These are phyloP conservation scores for Fusarium brachygibbosum DNA, from an alignment of 2,329 filamentous ascomycete species.

Conservation along the genomic window DNA sequence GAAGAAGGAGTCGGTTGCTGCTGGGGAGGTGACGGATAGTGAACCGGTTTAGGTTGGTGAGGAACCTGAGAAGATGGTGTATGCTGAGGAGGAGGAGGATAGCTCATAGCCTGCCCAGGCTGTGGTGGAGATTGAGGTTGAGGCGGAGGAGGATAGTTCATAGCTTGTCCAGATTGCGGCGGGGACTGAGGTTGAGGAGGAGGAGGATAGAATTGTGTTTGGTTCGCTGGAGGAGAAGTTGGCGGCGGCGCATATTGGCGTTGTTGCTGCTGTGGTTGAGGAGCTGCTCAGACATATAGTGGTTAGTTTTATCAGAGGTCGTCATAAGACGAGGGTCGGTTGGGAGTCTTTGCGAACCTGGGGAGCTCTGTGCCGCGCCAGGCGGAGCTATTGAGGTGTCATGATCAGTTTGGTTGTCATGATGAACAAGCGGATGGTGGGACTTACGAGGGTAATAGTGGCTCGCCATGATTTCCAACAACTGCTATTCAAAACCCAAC, in stretches of 20 bases:
- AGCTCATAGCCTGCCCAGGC: slow-evolving; percentile 49
- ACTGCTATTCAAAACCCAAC: neutral
- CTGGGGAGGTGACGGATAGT: slow-evolving; percentile 45
- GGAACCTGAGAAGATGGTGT: slow-evolving; percentile 45
- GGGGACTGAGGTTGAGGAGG: slow-evolving; percentile 30
- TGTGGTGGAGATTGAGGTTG: slow-evolving; percentile 52
- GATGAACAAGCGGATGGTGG: slow-evolving; percentile 23
- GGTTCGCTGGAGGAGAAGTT: slow-evolving; percentile 62
- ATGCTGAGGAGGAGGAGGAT: slow-evolving; percentile 46
- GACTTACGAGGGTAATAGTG: slow-evolving; percentile 64
- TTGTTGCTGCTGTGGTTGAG: slow-evolving; percentile 47
- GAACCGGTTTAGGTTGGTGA: slow-evolving; percentile 31
- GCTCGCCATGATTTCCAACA: slow-evolving; percentile 54
- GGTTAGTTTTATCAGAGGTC: slow-evolving; percentile 24
- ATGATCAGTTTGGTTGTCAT: slow-evolving; percentile 41
- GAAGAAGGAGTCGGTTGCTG: slow-evolving; percentile 45
- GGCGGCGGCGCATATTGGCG: slow-evolving; percentile 63
- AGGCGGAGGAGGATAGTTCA: slow-evolving; percentile 58
- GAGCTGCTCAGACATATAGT: slow-evolving; percentile 33
- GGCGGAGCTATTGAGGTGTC: slow-evolving; percentile 57
- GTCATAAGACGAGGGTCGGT: neutral
- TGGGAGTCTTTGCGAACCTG: slow-evolving; percentile 45
- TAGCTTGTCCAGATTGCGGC: slow-evolving; percentile 51
- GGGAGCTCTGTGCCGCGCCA: slow-evolving; percentile 50
- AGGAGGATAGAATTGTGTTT: slow-evolving; percentile 61